These are phyloP conservation scores for Boletus reticuloceps DNA, from an alignment of 768 basidiomycete genomes.

Conservation along the genomic window DNA sequence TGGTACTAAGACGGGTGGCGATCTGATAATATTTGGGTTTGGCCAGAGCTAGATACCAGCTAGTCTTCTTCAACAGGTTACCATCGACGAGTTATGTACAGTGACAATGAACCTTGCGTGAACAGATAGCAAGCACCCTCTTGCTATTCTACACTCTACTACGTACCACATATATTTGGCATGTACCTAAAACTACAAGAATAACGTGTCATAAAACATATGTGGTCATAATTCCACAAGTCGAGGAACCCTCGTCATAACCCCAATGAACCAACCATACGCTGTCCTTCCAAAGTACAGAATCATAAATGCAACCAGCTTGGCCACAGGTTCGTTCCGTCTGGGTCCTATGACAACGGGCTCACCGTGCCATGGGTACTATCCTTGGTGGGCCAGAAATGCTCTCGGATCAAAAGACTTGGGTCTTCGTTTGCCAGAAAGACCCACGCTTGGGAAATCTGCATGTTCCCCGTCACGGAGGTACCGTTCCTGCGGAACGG, in stretches of 20 bases:
- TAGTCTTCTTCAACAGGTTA: too few relatives aligned
- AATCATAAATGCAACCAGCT: not conserved
- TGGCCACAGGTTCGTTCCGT: too few relatives aligned
- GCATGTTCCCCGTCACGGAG: conserved; percentile 23
- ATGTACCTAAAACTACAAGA: too few relatives aligned
- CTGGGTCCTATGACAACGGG: not conserved
- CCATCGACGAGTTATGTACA: too few relatives aligned
- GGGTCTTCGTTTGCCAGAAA: conserved; percentile 30
- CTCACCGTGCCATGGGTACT: not conserved
- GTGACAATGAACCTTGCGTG: too few relatives aligned
- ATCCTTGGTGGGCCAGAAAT: conserved; percentile 35
- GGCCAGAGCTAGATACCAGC: too few relatives aligned
- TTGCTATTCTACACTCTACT: too few relatives aligned
- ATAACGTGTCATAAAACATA: not conserved
- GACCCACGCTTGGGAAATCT: conserved; percentile 40
- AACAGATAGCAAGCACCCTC: too few relatives aligned
- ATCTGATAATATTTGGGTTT: too few relatives aligned
- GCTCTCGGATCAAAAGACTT: conserved; percentile 39
- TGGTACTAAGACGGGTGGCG: too few relatives aligned
- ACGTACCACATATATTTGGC: too few relatives aligned
- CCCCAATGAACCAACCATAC: not conserved
- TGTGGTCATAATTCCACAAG: not conserved
- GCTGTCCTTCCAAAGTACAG: not conserved
- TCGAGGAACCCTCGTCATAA: not conserved
- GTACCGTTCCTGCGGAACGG: conserved; percentile 31